Evolutionary conservation across 139 green algal species (phyloP), one percentile per base, ranked within the genome.

Genomic region (Haematococcus sp.): DNA sequence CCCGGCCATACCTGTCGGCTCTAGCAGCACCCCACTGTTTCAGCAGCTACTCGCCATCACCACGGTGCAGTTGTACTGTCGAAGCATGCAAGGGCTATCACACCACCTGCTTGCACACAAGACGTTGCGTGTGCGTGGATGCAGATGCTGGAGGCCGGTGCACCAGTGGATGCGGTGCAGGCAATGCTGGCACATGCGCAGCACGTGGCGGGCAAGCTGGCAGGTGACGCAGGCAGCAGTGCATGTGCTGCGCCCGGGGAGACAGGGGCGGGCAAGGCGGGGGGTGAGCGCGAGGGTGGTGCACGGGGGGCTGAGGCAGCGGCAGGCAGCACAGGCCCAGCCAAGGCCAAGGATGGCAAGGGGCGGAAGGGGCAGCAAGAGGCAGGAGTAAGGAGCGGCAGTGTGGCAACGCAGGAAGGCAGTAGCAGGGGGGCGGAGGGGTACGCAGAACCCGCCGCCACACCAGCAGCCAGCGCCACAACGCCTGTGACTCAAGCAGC

Each of bases 91-190:
- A n/a, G n/a, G n/a, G n/a, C n/a, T n/a, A n/a, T n/a, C n/a, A n/a
- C n/a, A n/a, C n/a, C n/a, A n/a, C 20, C 4, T 56, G 63, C 9
- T 15, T 59, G 40, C 11, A 15, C 40, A 13, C 2, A 5, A 27
- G 20, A n/a, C 3, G 23, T 35, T n/a, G 40, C 65, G 59, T 71
- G 65, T 54, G 5, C 23, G 7, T 35, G 40, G 40, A 43, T 65
- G 51, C 60, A 74, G 70, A 71, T 71, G 1, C 58, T 83, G 46
- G 56, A 71, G 20, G 32, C 32, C 1, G 81, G 61, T 0, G 76
- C 35, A 11, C 33, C 61, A 2, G 66, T 79, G 51, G 76, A 72
- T 23, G n/a, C 30, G 3, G 80, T 80, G 30, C 64, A 68, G 54
- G 51, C 60, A 15, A 27, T 66, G 35, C 59, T 84, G 23, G 67